phyloP scores from a whole-genome alignment of 2,329 filamentous ascomycete genomes.

The Diaporthe capsici region DNA sequence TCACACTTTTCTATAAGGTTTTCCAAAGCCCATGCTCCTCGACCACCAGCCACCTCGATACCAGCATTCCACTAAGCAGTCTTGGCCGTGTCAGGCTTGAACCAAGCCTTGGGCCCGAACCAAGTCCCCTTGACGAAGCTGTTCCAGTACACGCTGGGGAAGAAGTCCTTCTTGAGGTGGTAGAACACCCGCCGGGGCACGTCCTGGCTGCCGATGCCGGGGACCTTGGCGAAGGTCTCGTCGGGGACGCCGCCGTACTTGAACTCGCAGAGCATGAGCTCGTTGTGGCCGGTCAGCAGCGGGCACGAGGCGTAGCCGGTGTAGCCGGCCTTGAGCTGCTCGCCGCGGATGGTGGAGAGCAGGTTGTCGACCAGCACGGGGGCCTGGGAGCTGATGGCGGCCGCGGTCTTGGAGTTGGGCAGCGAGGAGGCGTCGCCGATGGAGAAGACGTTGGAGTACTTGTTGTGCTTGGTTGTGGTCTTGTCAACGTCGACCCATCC shows the following conservation, averaged over 20 bases:
- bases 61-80: background rate
- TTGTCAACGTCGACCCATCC: slow-evolving; percentile 46
- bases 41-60: no score
- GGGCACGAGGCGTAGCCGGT: slow-evolving; percentile 63
- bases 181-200: slow-evolving; percentile 56
- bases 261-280: slow-evolving; percentile 63
- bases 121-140: slow-evolving; percentile 51
- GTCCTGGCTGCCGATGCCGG: slow-evolving; percentile 55
- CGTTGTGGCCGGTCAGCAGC: slow-evolving; percentile 59
- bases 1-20: background rate
- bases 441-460: slow-evolving; percentile 57
- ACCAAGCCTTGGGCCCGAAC: slow-evolving; percentile 47
- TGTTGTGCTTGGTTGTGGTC: slow-evolving; percentile 45
- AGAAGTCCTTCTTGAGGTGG: slow-evolving; percentile 61
- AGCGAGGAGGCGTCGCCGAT: slow-evolving; percentile 56
- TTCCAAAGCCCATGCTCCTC: background rate
- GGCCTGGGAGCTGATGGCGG: slow-evolving; percentile 59
- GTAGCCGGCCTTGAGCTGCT: slow-evolving; percentile 52
- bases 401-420: slow-evolving; percentile 60
- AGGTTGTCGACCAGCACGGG: slow-evolving; percentile 61
- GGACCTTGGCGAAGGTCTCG: slow-evolving; percentile 56
- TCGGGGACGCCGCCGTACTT: slow-evolving; percentile 62
- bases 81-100: slow-evolving; percentile 39
- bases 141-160: slow-evolving; percentile 52
- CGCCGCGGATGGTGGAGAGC: slow-evolving; percentile 52